Evolutionary conservation across 1,139 yeast genomes (phyloP).

Genomic region (Geotrichum siamense): DNA sequence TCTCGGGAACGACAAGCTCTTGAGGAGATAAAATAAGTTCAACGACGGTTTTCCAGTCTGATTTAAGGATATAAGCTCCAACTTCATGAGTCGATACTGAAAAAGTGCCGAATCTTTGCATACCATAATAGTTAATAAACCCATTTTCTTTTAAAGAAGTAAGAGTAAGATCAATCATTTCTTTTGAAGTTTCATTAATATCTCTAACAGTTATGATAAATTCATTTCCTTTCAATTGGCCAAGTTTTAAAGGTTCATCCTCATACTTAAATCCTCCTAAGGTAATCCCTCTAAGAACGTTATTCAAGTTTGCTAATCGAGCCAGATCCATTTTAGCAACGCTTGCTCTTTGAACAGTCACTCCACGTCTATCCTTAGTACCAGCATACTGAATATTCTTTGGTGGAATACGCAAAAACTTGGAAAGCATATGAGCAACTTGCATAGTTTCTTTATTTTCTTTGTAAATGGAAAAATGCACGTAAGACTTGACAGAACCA

Average conservation of each 20-base stretch:
- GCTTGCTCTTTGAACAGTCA: constrained; percentile 79
- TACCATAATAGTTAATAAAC: constrained; percentile 87
- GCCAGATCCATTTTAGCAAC: constrained; percentile 68
- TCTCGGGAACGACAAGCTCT: constrained; percentile 73
- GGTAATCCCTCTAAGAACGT: constrained; percentile 61
- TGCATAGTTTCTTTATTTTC: constrained; percentile 98
- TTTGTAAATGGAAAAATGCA: constrained; percentile 79
- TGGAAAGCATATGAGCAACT: constrained; percentile 67
- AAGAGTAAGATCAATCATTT: constrained; percentile 47
- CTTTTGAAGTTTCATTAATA: constrained; percentile 40
- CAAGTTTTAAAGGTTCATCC: constrained; percentile 58
- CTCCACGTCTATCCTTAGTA: constrained; percentile 94
- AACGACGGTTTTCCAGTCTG: constrained; percentile 74
- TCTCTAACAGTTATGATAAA: constrained; percentile 79
- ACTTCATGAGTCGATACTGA: constrained; percentile 83
- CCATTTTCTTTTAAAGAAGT: constrained; percentile 58
- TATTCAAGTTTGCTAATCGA: constrained; percentile 69
- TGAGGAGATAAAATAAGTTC: constrained; percentile 78
- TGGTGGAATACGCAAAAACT: constrained; percentile 64
- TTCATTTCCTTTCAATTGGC: constrained; percentile 83
- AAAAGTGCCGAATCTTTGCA: constrained; percentile 97
- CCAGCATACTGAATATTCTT: constrained; percentile 79
- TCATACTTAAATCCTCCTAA: constrained; percentile 73
- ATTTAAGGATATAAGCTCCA: constrained; percentile 64
- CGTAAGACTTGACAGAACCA: constrained; percentile 42